Conservation (phyloP, 2,329 filamentous ascomycete species). For the Plenodomus lindquistii region DNA sequence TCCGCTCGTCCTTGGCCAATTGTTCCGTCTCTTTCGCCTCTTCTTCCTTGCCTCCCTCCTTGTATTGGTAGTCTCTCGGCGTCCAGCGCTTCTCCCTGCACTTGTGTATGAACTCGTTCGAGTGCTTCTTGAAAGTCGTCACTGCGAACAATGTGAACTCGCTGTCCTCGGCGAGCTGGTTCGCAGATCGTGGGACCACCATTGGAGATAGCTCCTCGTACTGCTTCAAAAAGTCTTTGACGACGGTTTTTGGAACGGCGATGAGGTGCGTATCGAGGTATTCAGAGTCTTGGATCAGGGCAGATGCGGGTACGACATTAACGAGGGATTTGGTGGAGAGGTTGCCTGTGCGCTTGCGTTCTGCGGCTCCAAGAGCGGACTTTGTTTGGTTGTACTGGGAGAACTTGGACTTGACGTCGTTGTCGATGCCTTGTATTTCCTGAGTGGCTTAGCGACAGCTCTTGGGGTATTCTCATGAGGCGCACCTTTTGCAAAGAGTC, state of each 20-base stretch:
- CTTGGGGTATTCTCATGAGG: not conserved
- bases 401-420: conserved; percentile 92
- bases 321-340: conserved; percentile 91
- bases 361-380: conserved; percentile 76
- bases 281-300: conserved; percentile 83
- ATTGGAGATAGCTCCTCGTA: conserved; percentile 90
- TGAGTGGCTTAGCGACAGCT: conserved; percentile 41
- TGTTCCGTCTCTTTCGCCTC: conserved; percentile 85
- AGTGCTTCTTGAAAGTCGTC: conserved; percentile 91
- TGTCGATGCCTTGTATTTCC: conserved; percentile 91
- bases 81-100: conserved; percentile 93
- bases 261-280: conserved; percentile 96
- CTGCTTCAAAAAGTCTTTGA: conserved; percentile 84
- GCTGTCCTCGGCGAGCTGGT: conserved; percentile 79
- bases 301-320: conserved; percentile 77
- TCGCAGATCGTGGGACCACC: conserved; percentile 89
- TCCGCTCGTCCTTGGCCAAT: conserved; percentile 81
- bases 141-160: conserved; percentile 90
- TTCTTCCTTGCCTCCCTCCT: conserved; percentile 85
- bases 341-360: conserved; percentile 91
- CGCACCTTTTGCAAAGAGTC: conserved; percentile 82
- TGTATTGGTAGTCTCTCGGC: conserved; percentile 90
- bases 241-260: conserved; percentile 76
- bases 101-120: conserved; percentile 86
- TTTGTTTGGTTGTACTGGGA: conserved; percentile 93